These are phyloP conservation scores for Pneumocystis murina DNA, from an alignment of 1,139 yeast genomes.

Conservation along the genomic window DNA sequence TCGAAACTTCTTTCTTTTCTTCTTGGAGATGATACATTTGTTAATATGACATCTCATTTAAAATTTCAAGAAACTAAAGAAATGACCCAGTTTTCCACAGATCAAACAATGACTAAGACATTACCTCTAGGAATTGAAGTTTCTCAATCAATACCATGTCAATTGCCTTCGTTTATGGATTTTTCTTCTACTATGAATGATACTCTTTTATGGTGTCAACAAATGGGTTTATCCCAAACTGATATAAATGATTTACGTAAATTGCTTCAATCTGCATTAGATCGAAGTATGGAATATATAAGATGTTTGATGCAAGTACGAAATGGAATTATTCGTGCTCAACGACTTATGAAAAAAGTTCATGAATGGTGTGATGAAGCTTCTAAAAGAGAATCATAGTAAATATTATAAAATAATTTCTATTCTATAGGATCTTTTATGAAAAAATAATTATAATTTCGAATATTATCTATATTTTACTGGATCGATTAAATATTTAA, in stretches of 20 bases:
- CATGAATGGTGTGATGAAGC: conserved; percentile 9
- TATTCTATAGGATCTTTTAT: no score
- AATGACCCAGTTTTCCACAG: background rate
- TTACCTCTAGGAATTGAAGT: background rate
- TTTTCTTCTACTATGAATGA: background rate
- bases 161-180: background rate
- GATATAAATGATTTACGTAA: conserved; percentile 9
- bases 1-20: conserved; percentile 7
- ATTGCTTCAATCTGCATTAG: conserved; percentile 9
- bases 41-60: conserved; percentile 2
- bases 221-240: conserved; percentile 8
- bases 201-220: background rate
- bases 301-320: conserved; percentile 8
- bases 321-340: conserved; percentile 8
- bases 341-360: conserved; percentile 4
- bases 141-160: background rate
- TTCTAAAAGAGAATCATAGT: background rate
- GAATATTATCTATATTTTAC: no score
- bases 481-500: no score
- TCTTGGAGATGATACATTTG: conserved; percentile 9
- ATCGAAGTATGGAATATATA: conserved; percentile 10
- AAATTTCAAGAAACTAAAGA: background rate
- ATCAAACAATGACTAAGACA: background rate
- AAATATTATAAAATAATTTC: background rate
- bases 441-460: no score